Percentiles rank a stretch among this genome's conserved stretches.
Conservation (phyloP, 768 basidiomycete genomes). For the Leccinum rimulosum region DNA sequence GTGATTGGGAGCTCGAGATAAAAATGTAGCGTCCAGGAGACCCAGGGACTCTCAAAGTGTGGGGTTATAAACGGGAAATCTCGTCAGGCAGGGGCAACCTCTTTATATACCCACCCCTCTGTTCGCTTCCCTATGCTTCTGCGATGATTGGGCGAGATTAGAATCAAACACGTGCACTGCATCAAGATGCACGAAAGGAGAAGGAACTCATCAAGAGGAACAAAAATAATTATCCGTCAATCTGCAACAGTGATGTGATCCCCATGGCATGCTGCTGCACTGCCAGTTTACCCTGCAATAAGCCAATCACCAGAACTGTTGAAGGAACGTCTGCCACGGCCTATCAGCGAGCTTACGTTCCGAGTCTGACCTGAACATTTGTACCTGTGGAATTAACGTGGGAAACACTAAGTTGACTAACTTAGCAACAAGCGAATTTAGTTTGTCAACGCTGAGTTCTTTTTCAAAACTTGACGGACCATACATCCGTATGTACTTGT, state of each 20-base stretch:
- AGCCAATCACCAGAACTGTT: background rate
- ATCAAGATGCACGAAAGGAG: background rate
- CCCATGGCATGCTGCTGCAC: background rate
- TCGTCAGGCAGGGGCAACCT: background rate
- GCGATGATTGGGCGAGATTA: background rate
- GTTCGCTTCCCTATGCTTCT: no score
- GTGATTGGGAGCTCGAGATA: background rate
- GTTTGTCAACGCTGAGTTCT: no score
- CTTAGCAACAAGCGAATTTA: no score
- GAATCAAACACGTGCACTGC: background rate
- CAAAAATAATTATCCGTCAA: background rate
- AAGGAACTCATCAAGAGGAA: background rate
- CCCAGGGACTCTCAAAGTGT: no score
- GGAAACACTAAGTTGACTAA: no score
- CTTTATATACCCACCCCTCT: background rate
- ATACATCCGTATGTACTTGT: background rate
- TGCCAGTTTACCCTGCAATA: background rate
- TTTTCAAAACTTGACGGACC: no score
- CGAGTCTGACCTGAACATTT: no score
- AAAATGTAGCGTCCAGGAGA: background rate
- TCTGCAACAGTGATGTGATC: background rate
- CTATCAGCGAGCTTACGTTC: no score
- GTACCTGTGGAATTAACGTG: background rate
- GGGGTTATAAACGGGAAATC: slow-evolving; percentile 4
- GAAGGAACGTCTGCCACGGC: background rate